A percentile compares a stretch with the other conserved stretches of the same genome.
Evolutionary conservation across 1,284 basidiomycete species (phyloP).

Genomic region (Pascua guehoae): DNA sequence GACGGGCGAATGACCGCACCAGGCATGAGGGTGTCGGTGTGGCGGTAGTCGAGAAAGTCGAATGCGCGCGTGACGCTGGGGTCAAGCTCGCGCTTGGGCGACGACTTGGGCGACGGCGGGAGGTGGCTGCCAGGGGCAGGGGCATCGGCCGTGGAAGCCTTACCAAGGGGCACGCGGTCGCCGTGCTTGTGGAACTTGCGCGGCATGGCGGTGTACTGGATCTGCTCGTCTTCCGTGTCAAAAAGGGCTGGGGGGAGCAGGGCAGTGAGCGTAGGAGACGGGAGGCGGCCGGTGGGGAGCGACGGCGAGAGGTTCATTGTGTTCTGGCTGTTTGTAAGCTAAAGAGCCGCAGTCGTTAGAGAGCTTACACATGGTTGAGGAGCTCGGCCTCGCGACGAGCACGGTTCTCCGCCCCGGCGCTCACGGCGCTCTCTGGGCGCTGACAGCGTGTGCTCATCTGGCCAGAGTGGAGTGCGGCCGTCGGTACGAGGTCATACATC

Average conservation of each 20-base stretch:
- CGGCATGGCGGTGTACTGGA: constrained; percentile 2
- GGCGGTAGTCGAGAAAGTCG: neutral
- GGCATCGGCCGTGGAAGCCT: neutral
- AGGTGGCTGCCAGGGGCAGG: constrained; percentile 2
- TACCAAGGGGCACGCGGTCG: neutral
- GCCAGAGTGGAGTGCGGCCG: neutral
- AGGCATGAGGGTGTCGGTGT: neutral
- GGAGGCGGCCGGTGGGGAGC: no score
- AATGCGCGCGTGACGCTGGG: neutral
- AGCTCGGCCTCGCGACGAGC: constrained; percentile 7
- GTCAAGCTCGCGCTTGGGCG: neutral
- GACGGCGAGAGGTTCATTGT: no score
- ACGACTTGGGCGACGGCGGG: neutral
- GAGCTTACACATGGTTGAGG: neutral
- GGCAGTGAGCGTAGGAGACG: no score
- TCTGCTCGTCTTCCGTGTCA: neutral
- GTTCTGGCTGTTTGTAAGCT: no score
- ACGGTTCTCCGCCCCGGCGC: constrained; percentile 3
- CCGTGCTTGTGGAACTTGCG: constrained; percentile 2
- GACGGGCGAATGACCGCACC: neutral
- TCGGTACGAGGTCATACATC: constrained; percentile 13
- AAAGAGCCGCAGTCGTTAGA: no score
- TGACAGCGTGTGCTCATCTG: constrained; percentile 8
- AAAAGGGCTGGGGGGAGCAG: neutral
- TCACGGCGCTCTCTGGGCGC: constrained; percentile 7